Conservation (phyloP, 352 stramenopile genomes). For the Globisporangium orthogonon region DNA sequence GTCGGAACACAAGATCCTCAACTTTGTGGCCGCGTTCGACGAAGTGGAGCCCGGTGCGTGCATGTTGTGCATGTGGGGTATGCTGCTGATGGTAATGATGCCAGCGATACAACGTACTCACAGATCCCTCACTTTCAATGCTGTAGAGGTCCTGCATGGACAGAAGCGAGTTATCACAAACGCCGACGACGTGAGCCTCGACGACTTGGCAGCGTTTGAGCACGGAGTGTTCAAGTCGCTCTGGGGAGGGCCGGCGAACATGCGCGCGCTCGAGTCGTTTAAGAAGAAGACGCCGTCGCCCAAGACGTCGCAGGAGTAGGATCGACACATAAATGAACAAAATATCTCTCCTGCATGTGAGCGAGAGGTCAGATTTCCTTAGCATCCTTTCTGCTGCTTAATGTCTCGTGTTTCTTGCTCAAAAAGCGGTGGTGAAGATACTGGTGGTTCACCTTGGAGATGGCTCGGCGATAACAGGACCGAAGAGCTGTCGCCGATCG, state of each 20-base stretch:
- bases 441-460: no score
- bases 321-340: neutral
- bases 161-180: slow-evolving; percentile 67
- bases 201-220: slow-evolving; percentile 54
- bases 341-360: no score
- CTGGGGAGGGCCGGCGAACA: slow-evolving; percentile 71
- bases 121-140: neutral
- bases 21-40: slow-evolving; percentile 57
- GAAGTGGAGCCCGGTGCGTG: slow-evolving; percentile 38
- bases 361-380: no score
- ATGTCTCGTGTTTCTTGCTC: neutral
- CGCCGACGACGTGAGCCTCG: slow-evolving; percentile 60
- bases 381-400: no score
- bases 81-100: neutral
- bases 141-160: slow-evolving; percentile 58
- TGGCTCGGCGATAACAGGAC: neutral
- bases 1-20: slow-evolving; percentile 21
- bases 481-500: neutral
- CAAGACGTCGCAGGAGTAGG: neutral
- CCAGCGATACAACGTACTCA: neutral
- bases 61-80: neutral
- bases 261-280: slow-evolving; percentile 51
- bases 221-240: slow-evolving; percentile 59
- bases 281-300: slow-evolving; percentile 27
- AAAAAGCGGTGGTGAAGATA: neutral